phyloP scores from a whole-genome alignment of 352 stramenopile genomes.

The Globisporangium lucens region DNA sequence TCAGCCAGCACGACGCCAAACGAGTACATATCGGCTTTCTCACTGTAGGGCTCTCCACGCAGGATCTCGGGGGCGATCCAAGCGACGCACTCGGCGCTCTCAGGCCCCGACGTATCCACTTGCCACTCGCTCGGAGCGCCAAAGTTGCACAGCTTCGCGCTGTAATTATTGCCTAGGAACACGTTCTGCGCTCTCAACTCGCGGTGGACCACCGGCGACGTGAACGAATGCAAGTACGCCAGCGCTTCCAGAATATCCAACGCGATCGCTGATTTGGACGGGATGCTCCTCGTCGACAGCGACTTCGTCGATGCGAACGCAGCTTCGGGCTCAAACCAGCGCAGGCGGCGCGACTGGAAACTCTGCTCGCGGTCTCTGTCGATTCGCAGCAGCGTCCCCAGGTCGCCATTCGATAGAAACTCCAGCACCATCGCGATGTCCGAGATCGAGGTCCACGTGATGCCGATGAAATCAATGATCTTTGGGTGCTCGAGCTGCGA shows the following conservation, averaged over 20 bases:
- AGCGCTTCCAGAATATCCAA: slow-evolving; percentile 77
- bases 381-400: slow-evolving; percentile 59
- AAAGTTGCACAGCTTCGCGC: slow-evolving; percentile 82
- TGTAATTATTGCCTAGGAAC: slow-evolving; percentile 53
- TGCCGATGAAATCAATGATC: slow-evolving; percentile 79
- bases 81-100: slow-evolving; percentile 73
- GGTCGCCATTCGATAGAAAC: slow-evolving; percentile 73
- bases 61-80: slow-evolving; percentile 82
- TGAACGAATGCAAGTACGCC: slow-evolving; percentile 84
- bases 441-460: slow-evolving; percentile 79
- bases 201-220: slow-evolving; percentile 75
- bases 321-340: slow-evolving; percentile 9
- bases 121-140: slow-evolving; percentile 72
- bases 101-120: slow-evolving; percentile 71
- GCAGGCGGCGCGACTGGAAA: slow-evolving; percentile 10
- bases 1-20: slow-evolving; percentile 81
- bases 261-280: slow-evolving; percentile 52
- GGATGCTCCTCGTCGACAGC: slow-evolving; percentile 8
- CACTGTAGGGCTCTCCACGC: slow-evolving; percentile 72
- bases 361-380: slow-evolving; percentile 14
- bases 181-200: slow-evolving; percentile 81
- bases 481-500: slow-evolving; percentile 75
- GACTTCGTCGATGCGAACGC: slow-evolving; percentile 26
- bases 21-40: slow-evolving; percentile 86
- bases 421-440: slow-evolving; percentile 82